These are phyloP conservation scores for Melastoma candidum DNA, from an alignment of 441 rosid genomes.

Conservation along the genomic window DNA sequence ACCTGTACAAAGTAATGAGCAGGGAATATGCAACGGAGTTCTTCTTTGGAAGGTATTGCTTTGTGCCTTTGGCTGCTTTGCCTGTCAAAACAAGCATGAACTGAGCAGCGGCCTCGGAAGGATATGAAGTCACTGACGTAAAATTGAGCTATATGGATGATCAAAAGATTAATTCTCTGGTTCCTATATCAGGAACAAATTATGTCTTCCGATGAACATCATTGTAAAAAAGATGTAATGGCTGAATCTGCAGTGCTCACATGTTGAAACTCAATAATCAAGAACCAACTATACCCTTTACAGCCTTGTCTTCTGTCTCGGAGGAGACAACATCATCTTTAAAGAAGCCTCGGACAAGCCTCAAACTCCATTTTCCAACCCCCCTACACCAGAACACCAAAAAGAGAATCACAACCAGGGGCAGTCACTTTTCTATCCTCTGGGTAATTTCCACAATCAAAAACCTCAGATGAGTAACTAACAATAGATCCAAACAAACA, in stretches of 20 bases:
- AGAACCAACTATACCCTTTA: constrained; percentile 25
- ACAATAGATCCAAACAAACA: too few species aligned
- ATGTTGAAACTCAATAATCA: constrained; percentile 1
- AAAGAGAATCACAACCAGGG: too few species aligned
- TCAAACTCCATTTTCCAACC: constrained; percentile 81
- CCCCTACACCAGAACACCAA: constrained; percentile 39
- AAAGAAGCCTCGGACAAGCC: constrained; percentile 57
- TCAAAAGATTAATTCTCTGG: too few species aligned
- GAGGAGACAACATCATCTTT: constrained; percentile 32
- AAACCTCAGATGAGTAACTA: too few species aligned
- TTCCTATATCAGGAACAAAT: too few species aligned
- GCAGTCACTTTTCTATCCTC: too few species aligned
- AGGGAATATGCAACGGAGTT: constrained; percentile 81
- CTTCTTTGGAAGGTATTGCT: constrained; percentile 64
- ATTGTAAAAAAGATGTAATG: too few species aligned
- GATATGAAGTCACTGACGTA: not conserved
- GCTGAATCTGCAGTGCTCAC: not conserved
- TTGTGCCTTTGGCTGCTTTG: constrained; percentile 35
- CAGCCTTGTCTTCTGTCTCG: constrained; percentile 40
- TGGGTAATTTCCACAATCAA: too few species aligned
- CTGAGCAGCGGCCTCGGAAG: too few species aligned
- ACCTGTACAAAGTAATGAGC: constrained; percentile 75
- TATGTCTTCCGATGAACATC: too few species aligned
- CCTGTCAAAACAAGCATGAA: constrained; percentile 20
- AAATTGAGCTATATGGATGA: not conserved